A percentile compares a stretch with the other conserved stretches of the same genome.
Conservation (phyloP, 2,329 filamentous ascomycete species). For the Alternaria rosae region DNA sequence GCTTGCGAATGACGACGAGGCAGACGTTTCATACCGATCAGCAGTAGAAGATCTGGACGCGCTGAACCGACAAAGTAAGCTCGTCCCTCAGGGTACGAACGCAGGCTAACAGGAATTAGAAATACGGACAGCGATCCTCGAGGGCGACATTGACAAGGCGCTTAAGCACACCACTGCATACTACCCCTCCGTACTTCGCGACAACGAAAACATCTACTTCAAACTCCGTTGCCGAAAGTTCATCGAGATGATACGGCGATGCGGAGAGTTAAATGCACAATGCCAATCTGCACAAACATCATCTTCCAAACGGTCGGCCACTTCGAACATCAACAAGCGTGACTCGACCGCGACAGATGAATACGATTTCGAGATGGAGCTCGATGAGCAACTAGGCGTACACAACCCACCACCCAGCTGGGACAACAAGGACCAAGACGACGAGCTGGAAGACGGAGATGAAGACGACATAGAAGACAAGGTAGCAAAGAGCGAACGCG, state of each 20-base stretch:
- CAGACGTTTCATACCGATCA: conserved; percentile 63
- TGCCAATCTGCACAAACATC: conserved; percentile 32
- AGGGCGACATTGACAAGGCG: conserved; percentile 90
- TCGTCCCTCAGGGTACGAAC: background rate
- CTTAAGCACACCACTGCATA: conserved; percentile 80
- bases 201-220: conserved; percentile 87
- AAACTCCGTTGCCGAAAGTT: conserved; percentile 89
- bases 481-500: conserved; percentile 44
- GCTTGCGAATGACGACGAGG: conserved; percentile 65
- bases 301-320: conserved; percentile 38
- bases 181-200: conserved; percentile 80
- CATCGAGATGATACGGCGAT: conserved; percentile 75
- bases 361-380: conserved; percentile 64
- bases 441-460: conserved; percentile 51
- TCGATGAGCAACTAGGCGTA: conserved; percentile 61
- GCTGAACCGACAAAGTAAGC: conserved; percentile 81
- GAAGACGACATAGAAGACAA: conserved; percentile 40
- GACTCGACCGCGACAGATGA: conserved; percentile 54
- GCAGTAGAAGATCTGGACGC: conserved; percentile 86
- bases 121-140: conserved; percentile 85
- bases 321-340: conserved; percentile 38
- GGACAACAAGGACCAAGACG: conserved; percentile 39
- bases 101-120: conserved; percentile 59
- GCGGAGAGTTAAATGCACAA: conserved; percentile 53
- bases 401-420: conserved; percentile 40